Evolutionary conservation across 257 asterid genomes (phyloP).

Genomic region (Gentiana straminea): DNA sequence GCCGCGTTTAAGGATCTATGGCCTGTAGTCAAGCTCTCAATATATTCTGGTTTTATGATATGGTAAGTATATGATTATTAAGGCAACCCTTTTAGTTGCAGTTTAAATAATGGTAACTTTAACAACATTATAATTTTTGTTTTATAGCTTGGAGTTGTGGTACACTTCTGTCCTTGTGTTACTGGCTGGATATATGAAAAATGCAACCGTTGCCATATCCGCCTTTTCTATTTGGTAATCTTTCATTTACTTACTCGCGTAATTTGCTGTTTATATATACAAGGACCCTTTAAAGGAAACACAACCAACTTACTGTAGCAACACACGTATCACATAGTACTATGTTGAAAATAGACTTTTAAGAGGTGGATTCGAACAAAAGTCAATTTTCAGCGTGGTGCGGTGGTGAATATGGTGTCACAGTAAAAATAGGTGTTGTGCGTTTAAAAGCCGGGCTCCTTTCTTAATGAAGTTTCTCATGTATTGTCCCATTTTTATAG

Average conservation of each 20-base stretch:
- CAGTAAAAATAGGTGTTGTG: no score
- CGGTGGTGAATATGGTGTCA: no score
- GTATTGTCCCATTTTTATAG: slow-evolving; percentile 21
- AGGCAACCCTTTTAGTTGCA: no score
- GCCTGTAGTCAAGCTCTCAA: slow-evolving; percentile 78
- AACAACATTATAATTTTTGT: neutral
- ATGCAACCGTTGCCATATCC: slow-evolving; percentile 73
- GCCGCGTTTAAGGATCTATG: slow-evolving; percentile 64
- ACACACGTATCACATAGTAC: no score
- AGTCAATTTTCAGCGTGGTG: no score
- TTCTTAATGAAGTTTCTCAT: slow-evolving; percentile 5
- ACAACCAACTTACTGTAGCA: no score
- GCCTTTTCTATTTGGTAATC: slow-evolving; percentile 83
- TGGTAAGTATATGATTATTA: slow-evolving; percentile 34
- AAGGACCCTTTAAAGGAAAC: no score
- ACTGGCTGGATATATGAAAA: slow-evolving; percentile 80
- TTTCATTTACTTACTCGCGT: neutral
- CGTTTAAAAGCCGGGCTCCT: neutral
- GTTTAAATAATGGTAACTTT: neutral
- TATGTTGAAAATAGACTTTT: no score
- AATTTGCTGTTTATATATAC: neutral
- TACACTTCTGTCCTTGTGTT: slow-evolving; percentile 73
- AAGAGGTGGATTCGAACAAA: no score
- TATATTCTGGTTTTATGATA: slow-evolving; percentile 77
- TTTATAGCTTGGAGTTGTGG: slow-evolving; percentile 74